These are phyloP conservation scores for Funneliformis mosseae DNA, from an alignment of 192 early-diverging fungal genomes.

Conservation along the genomic window DNA sequence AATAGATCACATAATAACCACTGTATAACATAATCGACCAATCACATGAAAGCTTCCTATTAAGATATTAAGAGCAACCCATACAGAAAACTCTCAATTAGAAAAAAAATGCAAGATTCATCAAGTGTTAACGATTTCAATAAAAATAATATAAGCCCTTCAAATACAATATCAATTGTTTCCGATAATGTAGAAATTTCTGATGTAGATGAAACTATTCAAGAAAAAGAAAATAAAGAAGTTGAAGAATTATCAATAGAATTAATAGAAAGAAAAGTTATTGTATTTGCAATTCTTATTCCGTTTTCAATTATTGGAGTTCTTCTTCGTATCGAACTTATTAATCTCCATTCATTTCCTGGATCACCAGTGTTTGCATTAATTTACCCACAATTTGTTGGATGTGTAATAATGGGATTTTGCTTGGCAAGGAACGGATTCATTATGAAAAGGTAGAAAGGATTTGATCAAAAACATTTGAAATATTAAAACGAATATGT, in stretches of 20 bases:
- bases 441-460: constrained; percentile 31
- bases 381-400: constrained; percentile 68
- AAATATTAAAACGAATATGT: neutral
- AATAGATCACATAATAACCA: no score
- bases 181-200: neutral
- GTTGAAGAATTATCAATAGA: neutral
- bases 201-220: neutral
- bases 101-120: no score
- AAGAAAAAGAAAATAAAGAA: neutral
- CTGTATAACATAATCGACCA: no score
- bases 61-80: no score
- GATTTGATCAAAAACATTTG: neutral
- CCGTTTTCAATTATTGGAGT: constrained; percentile 68
- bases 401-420: constrained; percentile 67
- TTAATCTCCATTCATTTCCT: constrained; percentile 55
- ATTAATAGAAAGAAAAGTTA: neutral
- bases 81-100: no score
- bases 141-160: neutral
- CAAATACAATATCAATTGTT: neutral
- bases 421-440: constrained; percentile 36
- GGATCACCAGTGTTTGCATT: constrained; percentile 63
- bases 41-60: no score
- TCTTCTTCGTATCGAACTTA: constrained; percentile 61
- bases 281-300: constrained; percentile 38
- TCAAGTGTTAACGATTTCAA: neutral